Evolutionary conservation across 257 asterid genomes (phyloP).

Genomic region (Capsicum chinense): DNA sequence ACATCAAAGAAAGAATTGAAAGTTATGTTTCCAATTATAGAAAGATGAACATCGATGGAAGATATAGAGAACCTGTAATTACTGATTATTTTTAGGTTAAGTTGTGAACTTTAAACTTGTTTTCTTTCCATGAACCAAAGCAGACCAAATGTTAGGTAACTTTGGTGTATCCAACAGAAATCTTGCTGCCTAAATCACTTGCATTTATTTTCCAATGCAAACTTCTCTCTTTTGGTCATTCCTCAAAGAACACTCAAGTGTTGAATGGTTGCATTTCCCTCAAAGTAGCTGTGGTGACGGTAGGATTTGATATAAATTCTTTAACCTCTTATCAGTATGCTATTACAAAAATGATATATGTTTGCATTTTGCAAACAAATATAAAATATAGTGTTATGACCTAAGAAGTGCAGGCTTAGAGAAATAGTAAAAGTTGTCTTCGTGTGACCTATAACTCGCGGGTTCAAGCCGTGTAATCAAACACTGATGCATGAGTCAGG

Average conservation of each 20-base stretch:
- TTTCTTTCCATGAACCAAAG: neutral
- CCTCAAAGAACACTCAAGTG: slow-evolving; percentile 10
- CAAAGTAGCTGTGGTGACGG: neutral
- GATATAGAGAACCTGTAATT: neutral
- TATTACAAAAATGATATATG: slow-evolving; percentile 9
- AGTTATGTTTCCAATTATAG: too few species aligned
- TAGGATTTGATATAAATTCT: neutral
- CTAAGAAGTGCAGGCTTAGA: neutral
- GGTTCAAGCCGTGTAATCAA: neutral
- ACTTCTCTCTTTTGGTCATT: slow-evolving; percentile 10
- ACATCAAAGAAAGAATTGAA: too few species aligned
- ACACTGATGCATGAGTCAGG: neutral
- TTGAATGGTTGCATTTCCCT: neutral
- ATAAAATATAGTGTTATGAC: slow-evolving; percentile 5
- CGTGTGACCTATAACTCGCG: neutral
- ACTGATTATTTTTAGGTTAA: neutral
- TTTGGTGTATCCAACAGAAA: slow-evolving; percentile 4
- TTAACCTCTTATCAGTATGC: neutral
- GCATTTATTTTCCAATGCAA: neutral
- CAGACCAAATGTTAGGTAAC: slow-evolving; percentile 9
- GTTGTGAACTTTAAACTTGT: neutral
- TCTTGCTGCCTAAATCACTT: neutral
- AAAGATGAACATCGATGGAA: neutral
- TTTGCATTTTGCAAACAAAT: neutral
- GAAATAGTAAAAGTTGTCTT: neutral